Evolutionary conservation across 495 filamentous ascomycete species (phyloP), one percentile per base, ranked within the genome.

Genomic region (Aspergillus diversus): DNA sequence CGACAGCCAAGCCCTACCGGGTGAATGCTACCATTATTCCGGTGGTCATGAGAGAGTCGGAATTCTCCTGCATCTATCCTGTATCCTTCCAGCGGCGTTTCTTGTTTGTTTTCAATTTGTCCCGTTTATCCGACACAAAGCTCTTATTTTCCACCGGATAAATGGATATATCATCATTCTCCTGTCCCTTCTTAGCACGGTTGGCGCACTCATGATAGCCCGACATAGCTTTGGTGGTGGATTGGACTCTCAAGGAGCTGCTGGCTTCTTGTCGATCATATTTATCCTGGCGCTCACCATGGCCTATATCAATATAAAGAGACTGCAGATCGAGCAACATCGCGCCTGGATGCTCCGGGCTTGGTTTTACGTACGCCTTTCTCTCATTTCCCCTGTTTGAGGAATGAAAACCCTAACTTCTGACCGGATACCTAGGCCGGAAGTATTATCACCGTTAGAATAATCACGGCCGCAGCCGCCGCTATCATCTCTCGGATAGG

Each of bases 1-100:
- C 37, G 37, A 39, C 37, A 39, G 37, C 13, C 37, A 55, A 7
- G 34, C 33, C 11, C n/a, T 39, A 9, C 53, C 53, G 5, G 53
- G 53, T 8, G 53, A 55, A 33, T 55, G 53, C 53, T 55, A 37
- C 53, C 27, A 55, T 33, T 55, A 55, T 21, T 39, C 37, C 37
- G 13, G 37, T 13, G 37, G 37, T 13, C 13, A 39, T 4, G 13
- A 39, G 37, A 39, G 37, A 39, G 37, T 39, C 37, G 37, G 37
- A 39, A 39, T 39, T 3, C 7, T 39, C 37, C 37, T 39, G 8
- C 37, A 39, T 39, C 13, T 39, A 13, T 7, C 37, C 37, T 39
- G 37, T 39, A 39, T 39, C 37, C 37, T 39, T 13, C 37, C 37
- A 7, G 37, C 37, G 37, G 37, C 8, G 13, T 13, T 39, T 39